phyloP scores from a whole-genome alignment of 2,329 filamentous ascomycete genomes.

The Purpureocillium lavendulum region DNA sequence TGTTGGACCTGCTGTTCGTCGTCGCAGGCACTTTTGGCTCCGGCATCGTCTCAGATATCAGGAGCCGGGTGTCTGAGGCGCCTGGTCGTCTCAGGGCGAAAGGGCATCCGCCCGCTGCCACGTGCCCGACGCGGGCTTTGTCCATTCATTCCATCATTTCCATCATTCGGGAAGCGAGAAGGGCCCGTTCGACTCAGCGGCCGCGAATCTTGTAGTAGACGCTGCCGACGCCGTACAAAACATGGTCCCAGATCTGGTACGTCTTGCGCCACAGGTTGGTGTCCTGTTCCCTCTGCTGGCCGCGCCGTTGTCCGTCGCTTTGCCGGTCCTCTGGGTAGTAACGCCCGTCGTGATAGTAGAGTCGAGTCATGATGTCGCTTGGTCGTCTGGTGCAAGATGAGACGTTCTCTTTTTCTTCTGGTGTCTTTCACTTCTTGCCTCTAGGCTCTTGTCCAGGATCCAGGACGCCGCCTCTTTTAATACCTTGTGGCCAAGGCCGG shows the following conservation, averaged over 20 bases:
- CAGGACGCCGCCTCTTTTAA: not conserved
- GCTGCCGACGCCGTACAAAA: constrained; percentile 29
- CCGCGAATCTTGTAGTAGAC: constrained; percentile 26
- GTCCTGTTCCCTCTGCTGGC: constrained; percentile 3
- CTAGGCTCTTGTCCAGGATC: too few species aligned
- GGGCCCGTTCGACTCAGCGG: constrained; percentile 11
- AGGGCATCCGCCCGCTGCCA: too few species aligned
- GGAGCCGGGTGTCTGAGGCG: too few species aligned
- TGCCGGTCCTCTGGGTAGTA: constrained; percentile 13
- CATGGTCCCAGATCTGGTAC: constrained; percentile 28
- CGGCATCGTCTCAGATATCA: too few species aligned
- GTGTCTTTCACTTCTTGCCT: too few species aligned
- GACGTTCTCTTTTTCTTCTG: too few species aligned
- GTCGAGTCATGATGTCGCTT: constrained; percentile 2
- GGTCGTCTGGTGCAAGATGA: too few species aligned
- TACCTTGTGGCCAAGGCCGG: not conserved
- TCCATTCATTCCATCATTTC: not conserved
- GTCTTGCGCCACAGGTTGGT: constrained; percentile 21
- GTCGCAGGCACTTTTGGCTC: too few species aligned
- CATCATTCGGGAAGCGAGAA: too few species aligned
- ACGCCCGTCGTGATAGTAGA: constrained; percentile 22
- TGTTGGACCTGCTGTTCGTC: too few species aligned
- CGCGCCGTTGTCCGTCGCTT: constrained; percentile 3
- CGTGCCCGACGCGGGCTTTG: not conserved
- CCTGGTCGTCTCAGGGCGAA: too few species aligned